A percentile compares a stretch with the other conserved stretches of the same genome.
Evolutionary conservation across 306 rosid species (phyloP).

Genomic region (Astragalus glycyphyllos): DNA sequence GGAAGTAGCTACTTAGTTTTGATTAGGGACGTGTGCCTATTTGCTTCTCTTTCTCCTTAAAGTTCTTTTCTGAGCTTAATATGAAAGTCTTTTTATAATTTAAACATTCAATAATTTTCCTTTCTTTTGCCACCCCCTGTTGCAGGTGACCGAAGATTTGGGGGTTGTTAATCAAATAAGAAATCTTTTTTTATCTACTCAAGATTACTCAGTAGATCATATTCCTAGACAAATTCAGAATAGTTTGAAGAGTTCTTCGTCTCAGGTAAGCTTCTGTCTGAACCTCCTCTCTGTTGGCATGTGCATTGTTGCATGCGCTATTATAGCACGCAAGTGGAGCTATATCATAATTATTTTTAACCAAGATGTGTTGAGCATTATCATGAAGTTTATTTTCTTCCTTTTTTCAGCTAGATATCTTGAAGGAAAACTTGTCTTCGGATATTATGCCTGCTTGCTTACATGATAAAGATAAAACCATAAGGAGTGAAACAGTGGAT

Average conservation of each 20-base stretch:
- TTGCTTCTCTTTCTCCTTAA: constrained; percentile 3
- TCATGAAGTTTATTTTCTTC: constrained; percentile 32
- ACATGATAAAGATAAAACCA: constrained; percentile 51
- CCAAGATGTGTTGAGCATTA: constrained; percentile 17
- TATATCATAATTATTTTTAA: constrained; percentile 15
- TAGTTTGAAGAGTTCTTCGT: constrained; percentile 53
- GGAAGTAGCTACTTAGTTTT: constrained; percentile 14
- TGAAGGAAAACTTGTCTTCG: constrained; percentile 50
- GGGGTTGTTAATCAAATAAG: constrained; percentile 64
- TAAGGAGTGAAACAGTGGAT: constrained; percentile 53
- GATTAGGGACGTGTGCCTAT: background rate
- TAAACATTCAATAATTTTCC: constrained; percentile 33
- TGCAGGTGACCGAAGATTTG: constrained; percentile 83
- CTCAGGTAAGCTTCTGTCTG: constrained; percentile 60
- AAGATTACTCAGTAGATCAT: constrained; percentile 53
- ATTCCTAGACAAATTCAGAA: constrained; percentile 53
- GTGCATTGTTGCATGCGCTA: constrained; percentile 1
- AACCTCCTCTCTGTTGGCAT: constrained; percentile 34
- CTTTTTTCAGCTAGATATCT: constrained; percentile 52
- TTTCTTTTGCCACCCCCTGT: constrained; percentile 38
- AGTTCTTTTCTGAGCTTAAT: background rate
- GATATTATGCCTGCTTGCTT: constrained; percentile 54
- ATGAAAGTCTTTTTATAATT: constrained; percentile 31
- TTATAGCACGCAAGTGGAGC: constrained; percentile 24
- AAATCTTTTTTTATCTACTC: constrained; percentile 67